phyloP scores from a whole-genome alignment of 2,329 filamentous ascomycete genomes.

The Rutstroemia sydowiana region DNA sequence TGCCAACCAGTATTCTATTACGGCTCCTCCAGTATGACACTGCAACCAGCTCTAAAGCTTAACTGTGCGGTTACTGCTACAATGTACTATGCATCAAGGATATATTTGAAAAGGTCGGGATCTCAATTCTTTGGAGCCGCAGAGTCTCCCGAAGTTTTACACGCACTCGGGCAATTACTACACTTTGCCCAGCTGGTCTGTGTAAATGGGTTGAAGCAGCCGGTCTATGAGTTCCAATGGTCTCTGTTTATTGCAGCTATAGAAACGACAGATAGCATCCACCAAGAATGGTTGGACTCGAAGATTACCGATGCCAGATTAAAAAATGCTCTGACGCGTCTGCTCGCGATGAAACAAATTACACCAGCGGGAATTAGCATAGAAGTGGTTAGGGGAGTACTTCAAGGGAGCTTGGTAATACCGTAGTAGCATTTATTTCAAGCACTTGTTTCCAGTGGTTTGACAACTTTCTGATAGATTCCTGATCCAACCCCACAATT shows the following conservation, averaged over 20 bases:
- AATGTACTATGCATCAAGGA: conserved; percentile 7
- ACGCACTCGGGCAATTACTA: conserved; percentile 3
- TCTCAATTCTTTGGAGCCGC: conserved; percentile 1
- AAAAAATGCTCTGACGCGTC: not conserved
- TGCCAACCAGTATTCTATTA: conserved; percentile 9
- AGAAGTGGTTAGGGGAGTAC: not conserved
- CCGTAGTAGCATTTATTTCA: too few relatives aligned
- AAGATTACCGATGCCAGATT: not conserved
- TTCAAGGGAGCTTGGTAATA: not conserved
- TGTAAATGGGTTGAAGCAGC: conserved; percentile 2
- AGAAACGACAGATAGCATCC: conserved; percentile 15
- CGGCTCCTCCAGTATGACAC: conserved; percentile 12
- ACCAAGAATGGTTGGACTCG: conserved; percentile 13
- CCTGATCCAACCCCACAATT: too few relatives aligned
- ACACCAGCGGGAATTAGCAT: not conserved
- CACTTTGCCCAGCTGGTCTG: conserved; percentile 5
- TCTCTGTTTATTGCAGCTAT: conserved; percentile 14
- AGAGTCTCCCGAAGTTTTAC: not conserved
- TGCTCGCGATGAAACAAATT: not conserved
- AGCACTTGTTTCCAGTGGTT: too few relatives aligned
- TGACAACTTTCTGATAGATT: too few relatives aligned
- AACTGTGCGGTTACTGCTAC: conserved; percentile 13
- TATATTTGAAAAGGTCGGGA: conserved; percentile 3
- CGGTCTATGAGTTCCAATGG: conserved; percentile 16
- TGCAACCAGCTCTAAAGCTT: conserved; percentile 13